Evolutionary conservation across 1,284 basidiomycete genomes (phyloP), one percentile per base, ranked within the genome.

Genomic region (Heterobasidion occidentale): DNA sequence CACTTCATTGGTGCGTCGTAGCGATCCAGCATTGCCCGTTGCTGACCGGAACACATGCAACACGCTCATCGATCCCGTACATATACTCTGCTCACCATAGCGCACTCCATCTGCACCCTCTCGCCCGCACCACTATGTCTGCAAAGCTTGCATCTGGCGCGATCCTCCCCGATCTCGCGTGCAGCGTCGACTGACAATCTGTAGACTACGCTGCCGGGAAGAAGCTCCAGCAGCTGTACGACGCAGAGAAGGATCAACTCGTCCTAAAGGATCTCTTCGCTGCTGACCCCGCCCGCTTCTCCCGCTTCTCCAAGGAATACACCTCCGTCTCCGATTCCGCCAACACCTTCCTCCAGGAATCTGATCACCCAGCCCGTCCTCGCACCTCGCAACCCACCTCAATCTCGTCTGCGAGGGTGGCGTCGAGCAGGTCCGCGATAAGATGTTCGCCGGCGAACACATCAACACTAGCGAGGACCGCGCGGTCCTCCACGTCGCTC

Each of bases 381-480:
- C 59, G 73, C 79, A 17, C 70, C 80, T 94, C 59, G 73, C 79
- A 17, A 77, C 82, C 15, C 84, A 98, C 55, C 79, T 98, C 64
- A 74, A 79, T 34, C 87, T 98, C 59, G 92, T 87, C 27, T 80
- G 85, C 59, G 93, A 98, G 74, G 94, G 94, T 34, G 73, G 85
- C 57, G 85, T 99, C 60, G 92, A 97, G 80, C 70, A 80, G 53
- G 86, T 83, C 71, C 84, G 94, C 55, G 91, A 98, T 70, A 88
- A 87, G 71, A 97, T 98, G 94, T 98, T 95, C 69, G 73, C 85
- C 1, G 96, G 97, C 56, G 84, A 93, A 71, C 96, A 98, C 75
- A 98, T 99, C 81, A 98, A 99, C 79, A 95, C 94, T 19, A 96
- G 94, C 33, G 96, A 99, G 72, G 95, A 90, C 69, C 92, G 96